These are phyloP conservation scores for Spatholobus suberectus DNA, from an alignment of 306 rosid species.

Conservation along the genomic window DNA sequence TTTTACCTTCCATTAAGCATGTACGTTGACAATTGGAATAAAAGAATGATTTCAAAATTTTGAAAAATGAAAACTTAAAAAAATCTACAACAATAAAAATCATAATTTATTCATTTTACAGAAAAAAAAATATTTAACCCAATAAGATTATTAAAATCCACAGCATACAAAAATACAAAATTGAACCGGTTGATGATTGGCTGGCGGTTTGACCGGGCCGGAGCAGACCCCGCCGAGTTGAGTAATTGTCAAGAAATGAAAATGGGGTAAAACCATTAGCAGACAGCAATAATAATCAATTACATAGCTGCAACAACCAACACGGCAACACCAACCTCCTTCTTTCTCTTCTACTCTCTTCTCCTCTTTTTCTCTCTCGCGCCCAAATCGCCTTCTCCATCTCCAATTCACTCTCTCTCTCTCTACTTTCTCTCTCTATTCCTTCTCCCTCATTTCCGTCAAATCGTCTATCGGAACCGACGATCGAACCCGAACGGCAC, in stretches of 20 bases:
- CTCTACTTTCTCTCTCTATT: conserved; percentile 27
- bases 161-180: background rate
- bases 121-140: too few relatives aligned
- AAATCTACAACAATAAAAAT: too few relatives aligned
- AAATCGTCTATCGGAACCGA: conserved; percentile 35
- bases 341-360: background rate
- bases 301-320: conserved; percentile 21
- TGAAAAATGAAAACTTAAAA: too few relatives aligned
- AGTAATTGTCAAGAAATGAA: conserved; percentile 25
- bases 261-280: conserved; percentile 10
- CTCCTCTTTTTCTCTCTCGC: conserved; percentile 51
- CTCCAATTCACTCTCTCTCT: conserved; percentile 30
- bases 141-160: background rate
- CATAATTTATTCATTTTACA: too few relatives aligned
- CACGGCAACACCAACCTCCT: conserved; percentile 20
- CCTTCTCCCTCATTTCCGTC: conserved; percentile 26
- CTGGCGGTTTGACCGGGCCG: background rate
- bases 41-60: too few relatives aligned
- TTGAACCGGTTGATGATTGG: background rate
- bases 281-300: conserved; percentile 13
- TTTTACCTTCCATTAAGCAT: too few relatives aligned
- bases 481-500: conserved; percentile 32
- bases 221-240: background rate
- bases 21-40: too few relatives aligned
- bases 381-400: conserved; percentile 56